These are phyloP conservation scores for Papiliotrema terrestris DNA, from an alignment of 1,284 basidiomycete species.

Conservation along the genomic window DNA sequence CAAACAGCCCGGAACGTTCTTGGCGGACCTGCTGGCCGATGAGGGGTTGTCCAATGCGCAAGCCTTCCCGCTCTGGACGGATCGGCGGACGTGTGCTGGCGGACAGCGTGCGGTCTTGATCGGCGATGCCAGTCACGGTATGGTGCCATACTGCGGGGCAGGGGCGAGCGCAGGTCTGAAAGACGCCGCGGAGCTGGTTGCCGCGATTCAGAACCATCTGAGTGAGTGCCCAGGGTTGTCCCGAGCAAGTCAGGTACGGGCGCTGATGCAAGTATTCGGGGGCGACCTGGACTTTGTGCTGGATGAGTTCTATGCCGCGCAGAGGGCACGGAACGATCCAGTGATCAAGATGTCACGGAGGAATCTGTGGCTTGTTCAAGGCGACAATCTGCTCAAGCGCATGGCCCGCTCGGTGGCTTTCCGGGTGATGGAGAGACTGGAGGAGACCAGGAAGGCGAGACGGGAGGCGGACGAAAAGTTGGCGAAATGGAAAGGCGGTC, in stretches of 20 bases:
- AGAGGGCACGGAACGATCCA: constrained; percentile 11
- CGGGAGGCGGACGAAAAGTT: not conserved
- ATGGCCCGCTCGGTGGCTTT: not conserved
- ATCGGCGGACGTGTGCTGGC: constrained; percentile 9
- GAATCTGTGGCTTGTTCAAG: constrained; percentile 20
- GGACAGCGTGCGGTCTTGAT: constrained; percentile 14
- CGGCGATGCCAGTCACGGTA: constrained; percentile 23
- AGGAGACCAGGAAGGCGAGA: not conserved
- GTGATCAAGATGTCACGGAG: constrained; percentile 10
- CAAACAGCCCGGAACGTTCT: constrained; percentile 1
- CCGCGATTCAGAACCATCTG: not conserved
- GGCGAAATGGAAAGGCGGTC: not conserved
- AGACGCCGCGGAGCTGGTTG: constrained; percentile 17
- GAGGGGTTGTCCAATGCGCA: constrained; percentile 2
- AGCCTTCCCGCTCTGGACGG: constrained; percentile 9
- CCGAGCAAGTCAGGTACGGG: not conserved
- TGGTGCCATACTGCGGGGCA: constrained; percentile 22
- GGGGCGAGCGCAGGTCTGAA: constrained; percentile 19
- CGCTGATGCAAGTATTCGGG: not conserved
- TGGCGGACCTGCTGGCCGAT: constrained; percentile 9
- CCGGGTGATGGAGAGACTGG: not conserved
- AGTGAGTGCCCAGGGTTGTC: not conserved
- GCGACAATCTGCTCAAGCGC: constrained; percentile 4
- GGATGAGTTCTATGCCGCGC: constrained; percentile 2
- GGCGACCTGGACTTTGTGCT: constrained; percentile 4